Evolutionary conservation across 169 alveolate species (phyloP), one percentile per base, ranked within the genome.

Genomic region (Eimeria sp.): DNA sequence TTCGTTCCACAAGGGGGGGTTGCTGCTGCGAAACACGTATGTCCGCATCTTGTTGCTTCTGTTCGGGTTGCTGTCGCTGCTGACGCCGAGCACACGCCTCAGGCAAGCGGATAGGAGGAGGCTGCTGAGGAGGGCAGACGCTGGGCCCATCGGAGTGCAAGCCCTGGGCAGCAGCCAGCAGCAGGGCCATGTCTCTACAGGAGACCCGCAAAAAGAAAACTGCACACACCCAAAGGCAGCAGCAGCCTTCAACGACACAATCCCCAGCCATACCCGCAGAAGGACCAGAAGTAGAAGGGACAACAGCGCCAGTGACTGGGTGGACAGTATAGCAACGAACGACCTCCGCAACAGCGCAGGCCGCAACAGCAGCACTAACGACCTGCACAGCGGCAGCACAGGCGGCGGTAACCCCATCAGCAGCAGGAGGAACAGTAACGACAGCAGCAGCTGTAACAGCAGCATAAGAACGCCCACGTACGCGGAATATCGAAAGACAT

Each of bases 101-200:
- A 83, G 83, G 73, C 78, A 43, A 58, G 73, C 90, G 72, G 54
- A 94, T 70, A 16, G 94, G 96, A 30, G 94, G 93, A 47, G 93
- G 90, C 94, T 76, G 96, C 82, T 94, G 83, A n/a, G 58, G 80
- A 34, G 96, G 96, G 57, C 82, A 57, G 86, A 94, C 96, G 43
- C 95, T 84, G 47, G 96, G 96, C 10, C 89, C 82, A 89, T 94
- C 96, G 16, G 95, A 47, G 82, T 45, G 72, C 34, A 94, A 61
- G 51, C 63, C 47, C 80, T 82, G 67, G 40, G 93, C 90, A n/a
- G 96, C 96, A 5, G 96, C 90, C n/a, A 94, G 83, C 18, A 94
- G 91, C 61, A 86, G 58, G 72, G 94, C 95, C 91, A 94, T 83
- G 27, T 94, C 96, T 40, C 96, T 65, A 47, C 96, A 72, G n/a